These are phyloP conservation scores for Kwoniella botswanensis DNA, from an alignment of 768 basidiomycete genomes.

Conservation along the genomic window DNA sequence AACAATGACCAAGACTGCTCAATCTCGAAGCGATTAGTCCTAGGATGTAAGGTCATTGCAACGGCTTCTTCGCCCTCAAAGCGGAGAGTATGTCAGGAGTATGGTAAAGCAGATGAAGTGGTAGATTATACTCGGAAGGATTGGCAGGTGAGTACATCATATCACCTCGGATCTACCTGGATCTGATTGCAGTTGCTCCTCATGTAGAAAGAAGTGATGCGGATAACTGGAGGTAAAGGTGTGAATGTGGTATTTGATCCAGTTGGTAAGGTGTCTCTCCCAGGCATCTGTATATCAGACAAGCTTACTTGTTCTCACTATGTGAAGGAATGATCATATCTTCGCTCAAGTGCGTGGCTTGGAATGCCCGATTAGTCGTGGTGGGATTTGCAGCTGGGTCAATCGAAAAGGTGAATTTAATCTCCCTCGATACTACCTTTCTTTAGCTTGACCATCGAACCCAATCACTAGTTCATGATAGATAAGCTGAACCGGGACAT, in stretches of 20 bases:
- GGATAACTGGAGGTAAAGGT: conserved; percentile 80
- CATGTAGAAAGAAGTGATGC: conserved; percentile 74
- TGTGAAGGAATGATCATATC: conserved; percentile 65
- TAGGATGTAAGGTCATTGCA: conserved; percentile 93
- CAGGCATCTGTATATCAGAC: conserved; percentile 59
- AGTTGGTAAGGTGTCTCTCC: conserved; percentile 50
- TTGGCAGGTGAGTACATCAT: conserved; percentile 65
- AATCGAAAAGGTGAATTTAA: conserved; percentile 73
- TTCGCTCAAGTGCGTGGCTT: conserved; percentile 82
- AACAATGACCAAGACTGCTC: no score
- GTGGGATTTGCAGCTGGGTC: conserved; percentile 86
- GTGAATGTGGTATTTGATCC: conserved; percentile 63
- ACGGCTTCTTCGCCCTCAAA: conserved; percentile 71
- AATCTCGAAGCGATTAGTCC: conserved; percentile 61
- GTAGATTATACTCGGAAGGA: conserved; percentile 76
- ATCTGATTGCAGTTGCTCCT: background rate
- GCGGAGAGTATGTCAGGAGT: conserved; percentile 72
- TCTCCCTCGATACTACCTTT: background rate
- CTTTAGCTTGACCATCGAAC: background rate
- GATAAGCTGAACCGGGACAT: background rate
- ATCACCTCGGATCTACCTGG: no score
- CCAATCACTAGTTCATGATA: background rate
- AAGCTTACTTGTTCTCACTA: conserved; percentile 61
- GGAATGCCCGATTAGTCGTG: conserved; percentile 91
- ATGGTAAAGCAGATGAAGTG: conserved; percentile 80